Conservation (phyloP, 331 rosid genomes). For the Prunus yedoensis region DNA sequence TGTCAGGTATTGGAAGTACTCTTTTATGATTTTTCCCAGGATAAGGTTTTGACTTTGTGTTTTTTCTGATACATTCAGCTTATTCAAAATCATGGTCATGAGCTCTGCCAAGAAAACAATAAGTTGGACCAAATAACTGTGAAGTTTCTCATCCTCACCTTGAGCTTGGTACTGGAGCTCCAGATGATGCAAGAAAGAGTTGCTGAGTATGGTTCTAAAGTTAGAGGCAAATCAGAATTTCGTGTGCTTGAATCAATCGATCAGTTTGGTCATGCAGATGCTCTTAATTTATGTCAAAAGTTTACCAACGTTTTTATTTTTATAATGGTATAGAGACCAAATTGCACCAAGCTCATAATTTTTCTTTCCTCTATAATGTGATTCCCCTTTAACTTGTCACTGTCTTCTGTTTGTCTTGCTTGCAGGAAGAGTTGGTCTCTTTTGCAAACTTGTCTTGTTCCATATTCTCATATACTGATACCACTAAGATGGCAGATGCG, state of each 20-base stretch:
- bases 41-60: slow-evolving; percentile 19
- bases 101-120: slow-evolving; percentile 50
- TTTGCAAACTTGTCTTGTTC: slow-evolving; percentile 64
- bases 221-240: slow-evolving; percentile 34
- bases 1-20: neutral
- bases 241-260: slow-evolving; percentile 35
- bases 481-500: slow-evolving; percentile 38
- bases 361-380: slow-evolving; percentile 6
- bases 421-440: slow-evolving; percentile 77
- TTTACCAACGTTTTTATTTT: slow-evolving; percentile 45
- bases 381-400: slow-evolving; percentile 18
- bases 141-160: slow-evolving; percentile 68
- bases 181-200: slow-evolving; percentile 60
- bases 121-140: slow-evolving; percentile 44
- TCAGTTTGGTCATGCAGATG: slow-evolving; percentile 37
- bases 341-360: slow-evolving; percentile 18
- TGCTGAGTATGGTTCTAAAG: slow-evolving; percentile 36
- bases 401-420: slow-evolving; percentile 18
- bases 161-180: slow-evolving; percentile 76
- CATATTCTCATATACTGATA: slow-evolving; percentile 54
- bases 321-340: slow-evolving; percentile 57
- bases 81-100: slow-evolving; percentile 45
- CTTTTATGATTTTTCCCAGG: neutral
- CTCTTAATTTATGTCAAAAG: slow-evolving; percentile 40
- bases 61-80: slow-evolving; percentile 46